Evolutionary conservation across 305 asterid species (phyloP).

Genomic region (Fraxinus nigra): DNA sequence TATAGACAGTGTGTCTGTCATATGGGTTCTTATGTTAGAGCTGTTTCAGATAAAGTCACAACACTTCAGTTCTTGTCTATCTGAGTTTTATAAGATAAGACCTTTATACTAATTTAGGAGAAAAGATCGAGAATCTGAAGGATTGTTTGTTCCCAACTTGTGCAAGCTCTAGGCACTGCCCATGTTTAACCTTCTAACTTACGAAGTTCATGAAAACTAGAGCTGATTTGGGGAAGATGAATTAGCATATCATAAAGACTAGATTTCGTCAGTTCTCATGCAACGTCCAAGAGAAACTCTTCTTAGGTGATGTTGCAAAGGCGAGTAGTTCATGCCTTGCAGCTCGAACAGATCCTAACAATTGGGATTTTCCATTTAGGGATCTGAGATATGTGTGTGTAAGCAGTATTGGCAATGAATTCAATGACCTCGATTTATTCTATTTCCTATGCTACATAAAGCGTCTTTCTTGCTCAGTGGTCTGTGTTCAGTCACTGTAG

Average conservation of each 20-base stretch:
- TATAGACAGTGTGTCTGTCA: neutral
- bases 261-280: neutral
- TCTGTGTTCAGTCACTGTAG: neutral
- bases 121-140: neutral
- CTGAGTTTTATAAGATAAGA: neutral
- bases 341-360: neutral
- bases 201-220: neutral
- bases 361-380: neutral
- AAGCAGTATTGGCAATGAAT: neutral
- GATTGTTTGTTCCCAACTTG: neutral
- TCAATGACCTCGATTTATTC: neutral
- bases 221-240: neutral
- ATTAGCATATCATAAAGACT: neutral
- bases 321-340: neutral
- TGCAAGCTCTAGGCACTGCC: neutral
- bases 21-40: neutral
- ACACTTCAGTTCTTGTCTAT: neutral
- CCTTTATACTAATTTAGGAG: neutral
- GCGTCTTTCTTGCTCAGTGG: neutral
- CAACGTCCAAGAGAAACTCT: neutral
- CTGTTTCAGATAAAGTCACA: neutral
- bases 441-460: neutral
- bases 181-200: neutral
- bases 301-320: neutral
- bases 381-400: neutral